phyloP scores from a whole-genome alignment of 202 grass and related monocot genomes.

The Elaeis oleifera region DNA sequence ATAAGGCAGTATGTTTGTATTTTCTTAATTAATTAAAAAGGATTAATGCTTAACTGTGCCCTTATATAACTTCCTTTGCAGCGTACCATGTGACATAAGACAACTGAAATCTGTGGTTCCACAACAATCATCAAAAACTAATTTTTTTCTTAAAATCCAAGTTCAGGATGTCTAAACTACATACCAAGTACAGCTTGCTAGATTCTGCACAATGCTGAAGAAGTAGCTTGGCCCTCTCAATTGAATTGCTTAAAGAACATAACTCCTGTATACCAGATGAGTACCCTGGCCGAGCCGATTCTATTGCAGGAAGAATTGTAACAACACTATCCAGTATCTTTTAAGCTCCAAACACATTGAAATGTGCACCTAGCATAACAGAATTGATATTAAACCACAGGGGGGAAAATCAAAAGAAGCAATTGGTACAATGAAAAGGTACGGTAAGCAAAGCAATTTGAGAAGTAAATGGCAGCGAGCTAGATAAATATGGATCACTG shows the following conservation, averaged over 20 bases:
- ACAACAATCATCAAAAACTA: not conserved
- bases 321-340: conserved; percentile 62
- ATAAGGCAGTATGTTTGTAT: too few relatives aligned
- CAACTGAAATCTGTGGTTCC: not conserved
- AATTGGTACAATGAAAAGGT: too few relatives aligned
- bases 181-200: conserved; percentile 96
- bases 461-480: too few relatives aligned
- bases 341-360: conserved; percentile 60
- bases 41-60: too few relatives aligned
- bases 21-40: too few relatives aligned
- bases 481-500: too few relatives aligned
- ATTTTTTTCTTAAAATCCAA: not conserved
- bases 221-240: conserved; percentile 74
- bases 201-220: conserved; percentile 53
- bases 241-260: conserved; percentile 63
- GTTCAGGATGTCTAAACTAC: not conserved
- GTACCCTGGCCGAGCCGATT: conserved; percentile 69
- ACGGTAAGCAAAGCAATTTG: too few relatives aligned
- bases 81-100: too few relatives aligned
- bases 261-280: conserved; percentile 80
- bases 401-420: too few relatives aligned
- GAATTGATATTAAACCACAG: not conserved
- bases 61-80: too few relatives aligned
- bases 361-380: conserved; percentile 44
- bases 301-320: conserved; percentile 80